phyloP scores from a whole-genome alignment of 148 eudicot species.

The Cornus suecica region DNA sequence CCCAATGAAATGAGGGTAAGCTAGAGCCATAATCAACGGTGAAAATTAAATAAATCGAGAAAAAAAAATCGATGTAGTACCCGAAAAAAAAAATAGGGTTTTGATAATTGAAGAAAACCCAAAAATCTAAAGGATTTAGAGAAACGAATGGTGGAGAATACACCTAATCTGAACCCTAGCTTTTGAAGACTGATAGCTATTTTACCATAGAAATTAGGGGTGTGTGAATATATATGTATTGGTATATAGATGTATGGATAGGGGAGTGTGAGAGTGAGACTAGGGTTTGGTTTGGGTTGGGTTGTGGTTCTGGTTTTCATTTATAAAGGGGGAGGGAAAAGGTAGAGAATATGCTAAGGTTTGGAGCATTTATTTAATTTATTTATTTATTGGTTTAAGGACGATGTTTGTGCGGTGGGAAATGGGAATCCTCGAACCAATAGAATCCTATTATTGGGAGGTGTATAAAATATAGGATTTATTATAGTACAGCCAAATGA shows the following conservation, averaged over 20 bases:
- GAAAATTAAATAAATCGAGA: background rate
- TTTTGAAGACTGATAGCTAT: background rate
- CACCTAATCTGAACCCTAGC: background rate
- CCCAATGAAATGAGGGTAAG: conserved; percentile 44
- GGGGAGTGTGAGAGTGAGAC: background rate
- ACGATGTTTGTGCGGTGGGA: background rate
- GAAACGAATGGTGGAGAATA: background rate
- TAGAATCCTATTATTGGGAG: background rate
- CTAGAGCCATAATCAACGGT: conserved; percentile 36
- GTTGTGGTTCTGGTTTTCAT: background rate
- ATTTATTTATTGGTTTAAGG: background rate
- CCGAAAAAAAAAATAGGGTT: background rate
- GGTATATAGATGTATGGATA: no score
- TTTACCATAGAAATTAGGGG: background rate
- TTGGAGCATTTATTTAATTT: background rate
- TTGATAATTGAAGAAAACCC: background rate
- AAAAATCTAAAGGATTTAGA: background rate
- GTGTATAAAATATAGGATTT: background rate
- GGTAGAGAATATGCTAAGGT: background rate
- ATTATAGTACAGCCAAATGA: no score
- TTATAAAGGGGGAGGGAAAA: conserved; percentile 2
- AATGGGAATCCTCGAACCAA: background rate
- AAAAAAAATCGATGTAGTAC: background rate
- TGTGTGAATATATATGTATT: background rate
- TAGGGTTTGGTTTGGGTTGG: background rate